Base-by-base conservation (phyloP, 805 yeast genomes). In the Saccharomycopsis synnaedendra region DNA sequence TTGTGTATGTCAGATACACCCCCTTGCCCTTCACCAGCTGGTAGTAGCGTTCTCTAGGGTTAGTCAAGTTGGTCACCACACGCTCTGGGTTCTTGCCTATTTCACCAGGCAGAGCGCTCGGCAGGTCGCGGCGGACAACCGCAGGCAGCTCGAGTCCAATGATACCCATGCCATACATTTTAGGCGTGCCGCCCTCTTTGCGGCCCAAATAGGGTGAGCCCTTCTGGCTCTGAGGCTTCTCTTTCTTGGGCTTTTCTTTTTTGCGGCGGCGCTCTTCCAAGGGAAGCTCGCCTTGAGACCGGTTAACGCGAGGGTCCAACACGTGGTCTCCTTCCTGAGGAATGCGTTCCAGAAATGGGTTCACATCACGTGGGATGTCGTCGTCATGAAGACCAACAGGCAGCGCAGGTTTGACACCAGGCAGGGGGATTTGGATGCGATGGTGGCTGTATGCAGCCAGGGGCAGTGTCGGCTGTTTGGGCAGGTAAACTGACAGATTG, bases 361-460 rank as follows among this genome's bases (percentile, higher is more conserved):
- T 50, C 5, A 47, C 33, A 10, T 7, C 39, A 4, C 35, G 31
- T 11, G 43, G 28, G n/a, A 9, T 27, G 37, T 6, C 28, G n/a
- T 49, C 47, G 33, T 44, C 35, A 8, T 34, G 39, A 27, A 51
- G 36, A 2, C 47, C 32, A 7, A 51, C 46, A 33, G 54, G 54
- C 4, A 50, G 46, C n/a, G 44, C 31, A n/a, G 44, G 28, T 11
- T 43, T 42, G 19, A 8, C 11, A 2, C 29, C 41, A 34, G 54
- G 54, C 8, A 50, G 46, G 7, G 48, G 52, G 3, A 49, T 43
- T 31, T 51, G 54, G 5, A 51, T 51, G 40, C 54, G 43, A 19
- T 45, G 45, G 32, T 51, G 39, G 29, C 43, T 45, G 36, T 51
- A 51, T 4, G 54, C 39, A 4, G 54, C 44, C 4, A 52, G 49